Evolutionary conservation across 345 rosid species (phyloP), one percentile per base, ranked within the genome.

Genomic region (Arabidopsis thaliana): DNA sequence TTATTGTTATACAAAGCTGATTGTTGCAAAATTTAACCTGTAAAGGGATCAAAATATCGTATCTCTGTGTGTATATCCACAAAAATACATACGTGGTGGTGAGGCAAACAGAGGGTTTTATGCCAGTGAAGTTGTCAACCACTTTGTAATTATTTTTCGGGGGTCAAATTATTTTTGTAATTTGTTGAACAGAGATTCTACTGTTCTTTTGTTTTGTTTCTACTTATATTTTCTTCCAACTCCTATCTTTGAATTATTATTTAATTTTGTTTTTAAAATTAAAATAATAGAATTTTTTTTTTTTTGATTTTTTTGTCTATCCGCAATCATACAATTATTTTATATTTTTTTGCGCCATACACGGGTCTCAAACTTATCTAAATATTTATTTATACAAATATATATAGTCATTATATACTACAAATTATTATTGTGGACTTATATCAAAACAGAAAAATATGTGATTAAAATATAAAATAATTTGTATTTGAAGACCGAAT

Each of bases 81-180:
- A 34, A 7, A 60, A 34, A 42, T 69, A 69, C 38, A 51, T 42
- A 49, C 33, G 64, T 52, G 61, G 45, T 75, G 61, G 36, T 51
- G 49, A 61, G 49, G 75, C 69, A 38, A 46, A 52, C 30, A 42
- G 24, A 45, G 37, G 33, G 25, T 32, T 48, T 50, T 60, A 23
- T 44, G 46, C 69, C 49, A 60, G 33, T 33, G 24, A 75, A 50
- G 53, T 49, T 51, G 48, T 75, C 49, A 16, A 59, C 68, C 56
- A 69, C 32, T 16, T 16, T 16, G 20, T 57, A n/a, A 75, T 51
- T 67, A 37, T 59, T 68, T 41, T 20, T 50, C 11, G 30, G 61
- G 51, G 24, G 75, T 76, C 65, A 76, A 62, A 62, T 33, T 69
- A 37, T 57, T 69, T 59, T 76, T 69, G 75, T 76, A 61, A 45